Evolutionary conservation across 202 grass and related monocot species (phyloP), one percentile per base, ranked within the genome.

Genomic region (Digitaria exilis): DNA sequence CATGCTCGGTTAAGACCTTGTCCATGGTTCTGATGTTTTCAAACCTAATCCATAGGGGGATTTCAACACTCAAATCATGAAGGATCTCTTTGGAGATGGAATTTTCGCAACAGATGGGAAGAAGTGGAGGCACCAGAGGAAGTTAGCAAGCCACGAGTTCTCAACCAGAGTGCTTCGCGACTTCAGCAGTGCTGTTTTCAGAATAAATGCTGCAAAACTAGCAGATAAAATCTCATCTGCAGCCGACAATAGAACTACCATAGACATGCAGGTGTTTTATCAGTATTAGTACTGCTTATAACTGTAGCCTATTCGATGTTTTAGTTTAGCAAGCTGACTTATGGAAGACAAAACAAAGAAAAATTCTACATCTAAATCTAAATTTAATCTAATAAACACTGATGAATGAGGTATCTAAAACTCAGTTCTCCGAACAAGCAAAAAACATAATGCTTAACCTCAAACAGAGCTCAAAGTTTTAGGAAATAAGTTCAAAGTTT

Each of bases 111-210:
- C 88, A 13, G 87, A 97, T 3, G 91, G 94, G 5, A 81, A 97
- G 4, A 93, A 89, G 60, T 93, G 88, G 94, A 69, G 49, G 42
- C 88, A 91, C 34, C 94, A 97, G 51, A 89, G 94, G 77, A 97
- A 91, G 69, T 42, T 97, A 59, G 94, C 94, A 3, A 97, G 88
- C 81, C 78, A 87, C 1, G 91, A 91, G 10, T 97, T 97, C 75
- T 89, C 88, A 55, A 89, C 88, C n/a, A 93, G 77, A 82, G 68
- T 89, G 64, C 49, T 93, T 4, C 75, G 88, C 10, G 82, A 89
- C 21, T 93, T 84, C 75, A 93, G 94, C 80, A 90, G 86, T 71
- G 34, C n/a, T 32, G 65, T 82, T 28, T 97, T 97, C 56, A 80
- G 58, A 73, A 45, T 29, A 45, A 48, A 45, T 72, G 82, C 89